Evolutionary conservation across 1,139 yeast genomes (phyloP), one percentile per base, ranked within the genome.

Genomic region (Candida sanyaensis): DNA sequence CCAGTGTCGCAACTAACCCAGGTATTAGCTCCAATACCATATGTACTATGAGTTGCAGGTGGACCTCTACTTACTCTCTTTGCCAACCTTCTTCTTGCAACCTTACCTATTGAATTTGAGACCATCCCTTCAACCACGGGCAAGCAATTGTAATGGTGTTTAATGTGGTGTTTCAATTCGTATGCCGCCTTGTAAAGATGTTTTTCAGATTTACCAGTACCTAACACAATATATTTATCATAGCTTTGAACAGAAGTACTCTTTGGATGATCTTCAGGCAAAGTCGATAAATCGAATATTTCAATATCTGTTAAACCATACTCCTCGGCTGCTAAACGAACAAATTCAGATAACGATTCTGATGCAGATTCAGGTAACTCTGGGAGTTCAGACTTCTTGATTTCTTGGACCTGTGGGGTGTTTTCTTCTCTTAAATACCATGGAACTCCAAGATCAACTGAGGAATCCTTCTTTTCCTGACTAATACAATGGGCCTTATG

Each of bases 1-100:
- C 76, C 73, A 37, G 89, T 78, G 55, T 88, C 90, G 46, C 91
- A 73, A 78, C 89, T 82, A 24, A 89, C 82, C 98, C 98, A 92
- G 30, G 85, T 77, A 55, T 86, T 87, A 7, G 85, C 75, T 2
- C 74, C 60, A 12, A 74, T 71, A 1, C 88, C 88, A 58, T 79
- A 83, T 44, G 70, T 71, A 50, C 79, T 80, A 53, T 81, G 81
- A 3, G 86, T 77, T 13, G 83, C 78, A 27, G 75, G 64, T 7
- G 83, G 82, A 2, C 81, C 75, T 62, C 73, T 79, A 56, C 77
- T 73, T 36, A 82, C 85, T 64, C 81, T 74, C 61, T 75, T 78
- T 40, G 78, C 75, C 61, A 88, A 69, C 54, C 96, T 73, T 50
- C 89, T 79, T 53, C 83, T 81, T 44, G 80, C 78, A 28, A 80